A percentile compares a stretch with the other conserved stretches of the same genome.
These are phyloP conservation scores for Trichophyton schoenleinii DNA, from an alignment of 2,329 filamentous ascomycete genomes.

Conservation along the genomic window DNA sequence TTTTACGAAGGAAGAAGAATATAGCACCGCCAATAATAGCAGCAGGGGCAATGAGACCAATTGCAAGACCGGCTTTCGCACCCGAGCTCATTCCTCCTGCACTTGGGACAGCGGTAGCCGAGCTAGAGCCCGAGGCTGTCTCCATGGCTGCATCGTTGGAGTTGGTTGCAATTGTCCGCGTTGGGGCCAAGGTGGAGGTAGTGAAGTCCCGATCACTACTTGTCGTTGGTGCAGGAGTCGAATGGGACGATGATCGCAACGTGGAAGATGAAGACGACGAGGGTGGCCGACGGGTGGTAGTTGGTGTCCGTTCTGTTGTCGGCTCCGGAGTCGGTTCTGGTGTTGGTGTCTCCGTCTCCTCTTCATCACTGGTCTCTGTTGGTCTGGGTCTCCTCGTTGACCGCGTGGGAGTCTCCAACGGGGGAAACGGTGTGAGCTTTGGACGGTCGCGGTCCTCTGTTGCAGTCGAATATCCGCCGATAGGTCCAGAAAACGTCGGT, in stretches of 20 bases:
- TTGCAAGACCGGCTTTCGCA: slow-evolving; percentile 67
- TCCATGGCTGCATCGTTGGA: slow-evolving; percentile 9
- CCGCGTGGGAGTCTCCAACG: slow-evolving; percentile 17
- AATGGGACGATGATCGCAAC: slow-evolving; percentile 6
- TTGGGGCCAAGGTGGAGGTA: slow-evolving; percentile 3
- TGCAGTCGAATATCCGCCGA: slow-evolving; percentile 38
- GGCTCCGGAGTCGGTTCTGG: not conserved
- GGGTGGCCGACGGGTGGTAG: not conserved
- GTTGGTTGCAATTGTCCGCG: slow-evolving; percentile 3
- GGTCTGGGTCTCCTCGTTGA: slow-evolving; percentile 2
- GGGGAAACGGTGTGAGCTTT: slow-evolving; percentile 17
- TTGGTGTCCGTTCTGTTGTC: slow-evolving; percentile 7
- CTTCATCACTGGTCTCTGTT: slow-evolving; percentile 6
- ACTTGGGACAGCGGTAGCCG: slow-evolving; percentile 16
- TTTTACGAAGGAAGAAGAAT: slow-evolving; percentile 63
- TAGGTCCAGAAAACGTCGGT: slow-evolving; percentile 40
- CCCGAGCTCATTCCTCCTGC: slow-evolving; percentile 30
- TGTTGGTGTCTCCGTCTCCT: slow-evolving; percentile 9
- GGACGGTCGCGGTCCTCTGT: slow-evolving; percentile 7
- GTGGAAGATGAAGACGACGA: slow-evolving; percentile 5
- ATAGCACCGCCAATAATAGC: slow-evolving; percentile 54
- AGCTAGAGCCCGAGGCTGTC: slow-evolving; percentile 14
- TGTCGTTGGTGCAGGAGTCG: slow-evolving; percentile 7
- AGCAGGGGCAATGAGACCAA: slow-evolving; percentile 63
- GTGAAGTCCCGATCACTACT: slow-evolving; percentile 4